Evolutionary conservation across 371 early-diverging fungal genomes (phyloP), one percentile per base, ranked within the genome.

Genomic region (Agmasoma carcini): DNA sequence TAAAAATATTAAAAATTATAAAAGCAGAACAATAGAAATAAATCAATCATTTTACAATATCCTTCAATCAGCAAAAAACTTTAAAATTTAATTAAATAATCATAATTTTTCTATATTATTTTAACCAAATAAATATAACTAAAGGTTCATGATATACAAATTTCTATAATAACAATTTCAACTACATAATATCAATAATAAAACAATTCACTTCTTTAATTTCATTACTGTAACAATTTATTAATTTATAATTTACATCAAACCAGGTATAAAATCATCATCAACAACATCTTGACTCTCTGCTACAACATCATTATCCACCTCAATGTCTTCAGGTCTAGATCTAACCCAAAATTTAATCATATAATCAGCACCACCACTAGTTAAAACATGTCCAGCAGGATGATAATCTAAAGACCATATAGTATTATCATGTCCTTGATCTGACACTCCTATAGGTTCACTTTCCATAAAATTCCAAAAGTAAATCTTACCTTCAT

Each of bases 401-500:
- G 99, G 99, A 75, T 98, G 97, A 86, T 88, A 96, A 65, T 91
- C 96, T 34, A 96, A 72, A 2, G 90, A 82, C 89, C 94, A 96
- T n/a, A 96, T 82, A 43, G 86, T 83, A 26, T 83, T 82, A 20
- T 87, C 88, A 66, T 97, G 95, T 0, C 91, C 94, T 11, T 79
- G 79, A 38, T 88, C 85, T 66, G 90, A 79, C 11, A 78, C 78
- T 0, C 80, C 84, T 2, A 86, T 72, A 14, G 80, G 78, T 20
- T 73, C 66, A 44, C 80, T 78, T 55, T 65, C 63, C 49, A 69
- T 66, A 36, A 84, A 82, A 43, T 82, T 76, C 94, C 95, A 96
- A 61, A 83, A 88, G 77, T 81, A 80, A 31, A 98, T 78, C 9
- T 80, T 77, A 2, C 96, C 97, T 43, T 93, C 91, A 0, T 85